Evolutionary conservation across 106 monocot genomes (phyloP).

Genomic region (Narthecium ossifragum): DNA sequence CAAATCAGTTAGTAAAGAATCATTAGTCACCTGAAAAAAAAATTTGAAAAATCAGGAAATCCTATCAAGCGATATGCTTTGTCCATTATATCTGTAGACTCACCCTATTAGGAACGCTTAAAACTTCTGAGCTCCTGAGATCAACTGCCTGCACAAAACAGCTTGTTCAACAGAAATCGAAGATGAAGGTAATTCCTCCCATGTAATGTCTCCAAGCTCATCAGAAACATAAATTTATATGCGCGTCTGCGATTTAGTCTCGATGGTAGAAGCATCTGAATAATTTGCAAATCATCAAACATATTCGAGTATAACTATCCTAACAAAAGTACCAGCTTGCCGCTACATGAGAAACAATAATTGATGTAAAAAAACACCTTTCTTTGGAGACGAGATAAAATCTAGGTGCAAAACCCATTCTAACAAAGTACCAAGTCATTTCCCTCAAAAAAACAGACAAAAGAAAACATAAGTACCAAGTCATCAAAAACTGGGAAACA

Average conservation of each 20-base stretch:
- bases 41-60: background rate
- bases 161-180: background rate
- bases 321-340: too few species aligned
- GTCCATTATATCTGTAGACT: background rate
- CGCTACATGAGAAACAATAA: too few species aligned
- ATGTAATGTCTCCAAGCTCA: too few species aligned
- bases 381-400: too few species aligned
- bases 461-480: too few species aligned
- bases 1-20: constrained; percentile 44
- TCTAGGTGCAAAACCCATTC: too few species aligned
- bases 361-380: too few species aligned
- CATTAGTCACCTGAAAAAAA: constrained; percentile 32
- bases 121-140: constrained; percentile 44
- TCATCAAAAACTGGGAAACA: too few species aligned
- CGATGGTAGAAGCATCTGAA: background rate
- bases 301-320: too few species aligned
- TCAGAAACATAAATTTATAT: too few species aligned
- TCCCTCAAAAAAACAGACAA: too few species aligned
- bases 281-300: background rate
- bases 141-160: constrained; percentile 69
- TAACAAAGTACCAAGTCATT: too few species aligned
- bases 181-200: background rate
- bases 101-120: constrained; percentile 42
- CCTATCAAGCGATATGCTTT: background rate
- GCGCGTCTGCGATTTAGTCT: background rate